A percentile compares a stretch with the other conserved stretches of the same genome.
Evolutionary conservation across 331 rosid species (phyloP).

Genomic region (Spiraea crenata): DNA sequence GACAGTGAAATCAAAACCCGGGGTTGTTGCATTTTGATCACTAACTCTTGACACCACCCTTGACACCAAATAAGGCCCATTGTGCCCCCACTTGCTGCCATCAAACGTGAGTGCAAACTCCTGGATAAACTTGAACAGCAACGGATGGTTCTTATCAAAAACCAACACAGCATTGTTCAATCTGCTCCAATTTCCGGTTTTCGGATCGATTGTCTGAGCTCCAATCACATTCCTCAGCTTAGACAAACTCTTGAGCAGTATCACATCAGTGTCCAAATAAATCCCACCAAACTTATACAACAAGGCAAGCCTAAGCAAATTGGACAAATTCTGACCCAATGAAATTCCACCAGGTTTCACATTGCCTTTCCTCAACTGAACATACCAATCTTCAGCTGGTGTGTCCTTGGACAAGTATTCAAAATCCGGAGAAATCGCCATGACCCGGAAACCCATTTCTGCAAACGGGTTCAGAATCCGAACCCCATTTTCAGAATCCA

Average conservation of each 20-base stretch:
- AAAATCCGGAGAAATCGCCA: conserved; percentile 70
- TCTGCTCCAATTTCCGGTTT: conserved; percentile 75
- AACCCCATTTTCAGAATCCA: conserved; percentile 59
- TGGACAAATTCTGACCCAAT: conserved; percentile 85
- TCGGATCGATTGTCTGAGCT: conserved; percentile 62
- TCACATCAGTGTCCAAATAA: conserved; percentile 67
- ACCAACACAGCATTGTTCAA: conserved; percentile 82
- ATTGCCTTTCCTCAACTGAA: conserved; percentile 45
- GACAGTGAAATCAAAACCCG: conserved; percentile 50
- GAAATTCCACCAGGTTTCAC: conserved; percentile 81
- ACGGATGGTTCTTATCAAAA: conserved; percentile 75
- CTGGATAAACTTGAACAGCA: conserved; percentile 67
- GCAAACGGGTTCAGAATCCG: conserved; percentile 49
- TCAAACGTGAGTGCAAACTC: conserved; percentile 86
- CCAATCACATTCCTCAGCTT: conserved; percentile 73
- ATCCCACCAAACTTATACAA: conserved; percentile 79
- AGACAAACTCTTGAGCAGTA: conserved; percentile 66
- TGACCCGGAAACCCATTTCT: conserved; percentile 41
- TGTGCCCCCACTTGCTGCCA: conserved; percentile 97
- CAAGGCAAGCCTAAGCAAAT: conserved; percentile 68
- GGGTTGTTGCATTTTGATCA: conserved; percentile 16
- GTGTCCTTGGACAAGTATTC: conserved; percentile 65
- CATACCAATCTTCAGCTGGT: conserved; percentile 68
- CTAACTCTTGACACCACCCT: conserved; percentile 74
- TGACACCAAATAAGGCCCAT: conserved; percentile 90